Evolutionary conservation across 352 stramenopile species (phyloP), one percentile per base, ranked within the genome.

Genomic region (Globisporangium paddicum): DNA sequence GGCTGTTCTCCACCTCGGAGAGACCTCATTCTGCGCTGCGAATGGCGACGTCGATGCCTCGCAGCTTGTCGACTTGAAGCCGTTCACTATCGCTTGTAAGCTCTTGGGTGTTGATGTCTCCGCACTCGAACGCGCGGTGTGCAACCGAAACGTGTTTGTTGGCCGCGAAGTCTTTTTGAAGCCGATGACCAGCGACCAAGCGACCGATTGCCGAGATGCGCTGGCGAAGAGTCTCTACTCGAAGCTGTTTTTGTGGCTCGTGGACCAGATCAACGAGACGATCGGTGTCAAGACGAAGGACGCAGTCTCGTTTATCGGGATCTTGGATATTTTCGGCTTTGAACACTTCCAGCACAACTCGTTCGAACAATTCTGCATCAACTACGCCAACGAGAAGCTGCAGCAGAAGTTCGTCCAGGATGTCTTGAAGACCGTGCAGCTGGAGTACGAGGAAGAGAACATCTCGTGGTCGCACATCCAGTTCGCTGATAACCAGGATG

Each of bases 251-350:
- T 64, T 96, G 38, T 99, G 94, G 94, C 80, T 99, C 8, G 95
- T 99, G 38, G 77, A 96, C 42, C 77, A 90, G 48, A 96, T 98
- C 63, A 98, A 98, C 68, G 75, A 93, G 42, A 93, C 85, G 3
- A 96, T 97, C 40, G 81, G 83, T 32, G 85, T 89, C 7, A 71
- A 78, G 32, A 76, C 64, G 7, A 73, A 67, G 21, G 64, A 74
- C 8, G 66, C 64, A 5, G 63, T 68, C 7, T 77, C 87, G 23
- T 95, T 96, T 51, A 98, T 98, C 54, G 90, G 93, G 8, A 95
- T 98, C 62, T 65, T 97, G 89, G 97, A 99, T 89, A 99, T 99
- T 64, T 99, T 99, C 66, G 97, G 97, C 42, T 99, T 99, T 68
- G 97, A 99, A 76, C 96, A 97, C 66, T 99, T 99, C 76, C 95